phyloP scores from a whole-genome alignment of 2,329 filamentous ascomycete genomes.

The Aspergillus texensis region DNA sequence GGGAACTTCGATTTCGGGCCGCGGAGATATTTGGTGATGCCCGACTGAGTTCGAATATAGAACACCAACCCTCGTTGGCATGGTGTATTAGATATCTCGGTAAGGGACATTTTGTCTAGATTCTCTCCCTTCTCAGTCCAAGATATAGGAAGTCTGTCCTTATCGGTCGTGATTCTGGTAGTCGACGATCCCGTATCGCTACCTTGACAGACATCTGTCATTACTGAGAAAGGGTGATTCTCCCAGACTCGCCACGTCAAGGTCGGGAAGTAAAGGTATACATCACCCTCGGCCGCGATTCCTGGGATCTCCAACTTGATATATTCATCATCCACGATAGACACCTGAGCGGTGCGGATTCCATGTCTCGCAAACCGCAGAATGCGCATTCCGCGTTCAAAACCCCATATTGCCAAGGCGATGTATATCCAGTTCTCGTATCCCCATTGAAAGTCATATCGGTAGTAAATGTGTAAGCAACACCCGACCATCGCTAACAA shows the following conservation, averaged over 20 bases:
- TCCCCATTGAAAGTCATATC: conserved; percentile 49
- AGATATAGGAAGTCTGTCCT: background rate
- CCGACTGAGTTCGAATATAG: conserved; percentile 1
- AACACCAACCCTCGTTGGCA: background rate
- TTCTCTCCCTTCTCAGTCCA: background rate
- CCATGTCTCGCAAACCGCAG: background rate
- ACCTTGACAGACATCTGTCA: background rate
- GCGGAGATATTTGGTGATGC: background rate
- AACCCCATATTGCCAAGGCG: background rate
- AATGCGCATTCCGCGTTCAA: conserved; percentile 1
- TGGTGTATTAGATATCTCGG: background rate
- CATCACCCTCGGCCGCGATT: background rate
- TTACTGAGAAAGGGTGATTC: conserved; percentile 9
- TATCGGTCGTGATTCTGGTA: background rate
- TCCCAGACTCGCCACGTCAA: conserved; percentile 10
- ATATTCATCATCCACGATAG: conserved; percentile 4
- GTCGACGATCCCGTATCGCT: background rate
- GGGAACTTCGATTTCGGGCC: background rate
- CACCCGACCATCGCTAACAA: conserved; percentile 34
- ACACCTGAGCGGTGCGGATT: background rate
- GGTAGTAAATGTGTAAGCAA: conserved; percentile 38
- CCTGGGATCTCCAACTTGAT: background rate
- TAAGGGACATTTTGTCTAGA: background rate
- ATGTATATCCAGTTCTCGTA: conserved; percentile 49
- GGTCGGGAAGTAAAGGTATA: conserved; percentile 7